Conservation (phyloP, 176 grass and related monocot species). For the Echinochloa phyllopogon region DNA sequence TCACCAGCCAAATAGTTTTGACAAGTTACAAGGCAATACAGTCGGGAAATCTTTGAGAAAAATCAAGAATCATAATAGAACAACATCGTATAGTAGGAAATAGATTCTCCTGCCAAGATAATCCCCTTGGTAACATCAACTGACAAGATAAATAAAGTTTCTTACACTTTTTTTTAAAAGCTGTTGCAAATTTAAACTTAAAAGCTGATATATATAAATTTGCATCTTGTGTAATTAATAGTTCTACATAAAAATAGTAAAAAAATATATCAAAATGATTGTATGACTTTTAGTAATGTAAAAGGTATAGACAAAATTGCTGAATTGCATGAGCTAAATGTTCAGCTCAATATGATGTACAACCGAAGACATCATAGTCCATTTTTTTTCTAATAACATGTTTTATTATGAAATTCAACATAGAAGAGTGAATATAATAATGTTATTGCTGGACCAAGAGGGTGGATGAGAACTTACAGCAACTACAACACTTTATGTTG, state of each 20-base stretch:
- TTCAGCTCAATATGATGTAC: background rate
- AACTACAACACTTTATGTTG: slow-evolving; percentile 51
- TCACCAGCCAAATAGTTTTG: background rate
- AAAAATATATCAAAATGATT: background rate
- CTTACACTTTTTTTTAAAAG: background rate
- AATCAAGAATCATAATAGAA: background rate
- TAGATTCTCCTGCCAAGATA: background rate
- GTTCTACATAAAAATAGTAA: background rate
- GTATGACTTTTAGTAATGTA: slow-evolving; percentile 9
- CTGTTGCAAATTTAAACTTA: background rate
- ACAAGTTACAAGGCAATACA: background rate
- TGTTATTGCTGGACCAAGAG: slow-evolving; percentile 1
- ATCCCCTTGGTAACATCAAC: slow-evolving; percentile 11
- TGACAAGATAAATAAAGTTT: background rate
- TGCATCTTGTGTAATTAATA: background rate
- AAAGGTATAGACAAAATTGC: background rate
- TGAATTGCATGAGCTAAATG: slow-evolving; percentile 20
- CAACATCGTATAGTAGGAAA: background rate
- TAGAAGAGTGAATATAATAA: background rate
- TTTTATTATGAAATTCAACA: background rate
- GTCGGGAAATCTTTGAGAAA: background rate
- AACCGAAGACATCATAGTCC: background rate
- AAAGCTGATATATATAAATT: background rate
- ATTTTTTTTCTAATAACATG: background rate
- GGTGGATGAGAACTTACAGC: slow-evolving; percentile 64